phyloP scores from a whole-genome alignment of 768 basidiomycete genomes.

The Suillus subluteus region DNA sequence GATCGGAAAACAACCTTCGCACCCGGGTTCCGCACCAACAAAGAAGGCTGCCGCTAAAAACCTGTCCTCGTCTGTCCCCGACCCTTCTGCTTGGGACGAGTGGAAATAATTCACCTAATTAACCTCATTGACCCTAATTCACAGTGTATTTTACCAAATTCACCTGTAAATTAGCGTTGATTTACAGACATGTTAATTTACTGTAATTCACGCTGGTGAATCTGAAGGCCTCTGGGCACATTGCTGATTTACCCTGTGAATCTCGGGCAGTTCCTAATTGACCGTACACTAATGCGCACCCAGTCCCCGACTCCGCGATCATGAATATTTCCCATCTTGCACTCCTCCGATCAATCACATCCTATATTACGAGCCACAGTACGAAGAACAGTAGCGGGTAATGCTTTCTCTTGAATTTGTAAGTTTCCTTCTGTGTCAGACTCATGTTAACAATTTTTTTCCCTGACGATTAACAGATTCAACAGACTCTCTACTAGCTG shows the following conservation, averaged over 20 bases:
- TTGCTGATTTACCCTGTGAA: background rate
- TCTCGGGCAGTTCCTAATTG: background rate
- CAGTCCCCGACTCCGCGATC: too few relatives aligned
- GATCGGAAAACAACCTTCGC: background rate
- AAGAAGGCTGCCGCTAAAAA: background rate
- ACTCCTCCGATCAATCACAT: too few relatives aligned
- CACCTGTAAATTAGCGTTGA: background rate
- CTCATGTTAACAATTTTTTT: too few relatives aligned
- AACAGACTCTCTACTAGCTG: too few relatives aligned
- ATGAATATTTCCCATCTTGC: too few relatives aligned
- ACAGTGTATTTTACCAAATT: background rate
- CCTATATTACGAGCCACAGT: too few relatives aligned
- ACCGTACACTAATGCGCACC: slow-evolving; percentile 1
- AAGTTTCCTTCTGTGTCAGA: too few relatives aligned
- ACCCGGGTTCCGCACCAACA: background rate
- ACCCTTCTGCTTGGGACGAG: background rate
- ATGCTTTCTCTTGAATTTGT: too few relatives aligned
- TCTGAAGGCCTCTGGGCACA: background rate
- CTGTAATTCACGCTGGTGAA: background rate
- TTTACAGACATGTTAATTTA: background rate
- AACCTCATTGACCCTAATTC: background rate
- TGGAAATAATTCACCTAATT: background rate
- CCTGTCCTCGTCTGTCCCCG: background rate
- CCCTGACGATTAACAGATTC: too few relatives aligned
- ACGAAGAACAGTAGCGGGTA: too few relatives aligned